Percentiles rank a stretch among this genome's conserved stretches.
Conservation (phyloP, 2,329 filamentous ascomycete species). For the Botrytis pseudocinerea region DNA sequence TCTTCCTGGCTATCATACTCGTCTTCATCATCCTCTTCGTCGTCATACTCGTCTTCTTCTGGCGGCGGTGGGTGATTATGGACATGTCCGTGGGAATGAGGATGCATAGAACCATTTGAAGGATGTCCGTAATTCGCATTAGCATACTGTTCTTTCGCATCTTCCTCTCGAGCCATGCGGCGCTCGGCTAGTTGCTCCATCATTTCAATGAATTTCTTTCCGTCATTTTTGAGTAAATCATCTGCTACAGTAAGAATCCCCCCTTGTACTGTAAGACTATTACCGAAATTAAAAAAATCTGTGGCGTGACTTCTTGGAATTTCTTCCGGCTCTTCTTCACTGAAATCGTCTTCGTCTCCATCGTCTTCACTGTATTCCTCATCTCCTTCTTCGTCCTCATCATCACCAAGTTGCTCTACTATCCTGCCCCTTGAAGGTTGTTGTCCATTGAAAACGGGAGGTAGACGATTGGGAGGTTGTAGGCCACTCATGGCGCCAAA, state of each 20-base stretch:
- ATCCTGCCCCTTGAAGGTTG: slow-evolving; percentile 76
- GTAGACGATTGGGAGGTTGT: slow-evolving; percentile 58
- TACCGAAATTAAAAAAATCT: slow-evolving; percentile 97
- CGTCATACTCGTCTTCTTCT: slow-evolving; percentile 71
- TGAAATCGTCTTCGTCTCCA: slow-evolving; percentile 66
- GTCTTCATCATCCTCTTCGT: slow-evolving; percentile 59
- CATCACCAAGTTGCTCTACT: slow-evolving; percentile 59
- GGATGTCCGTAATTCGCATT: slow-evolving; percentile 59
- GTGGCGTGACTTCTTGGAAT: slow-evolving; percentile 66
- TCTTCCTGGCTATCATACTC: slow-evolving; percentile 63
- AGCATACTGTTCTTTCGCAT: slow-evolving; percentile 66
- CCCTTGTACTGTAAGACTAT: slow-evolving; percentile 93
- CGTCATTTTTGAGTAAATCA: slow-evolving; percentile 97
- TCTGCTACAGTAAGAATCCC: slow-evolving; percentile 98
- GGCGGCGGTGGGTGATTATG: slow-evolving; percentile 72
- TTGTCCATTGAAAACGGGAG: slow-evolving; percentile 60
- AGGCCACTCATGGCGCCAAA: slow-evolving; percentile 56
- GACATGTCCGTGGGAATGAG: slow-evolving; percentile 39
- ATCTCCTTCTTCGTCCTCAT: slow-evolving; percentile 48
- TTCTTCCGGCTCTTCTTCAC: slow-evolving; percentile 64
- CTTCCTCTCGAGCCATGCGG: slow-evolving; percentile 94
- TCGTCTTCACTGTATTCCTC: slow-evolving; percentile 51
- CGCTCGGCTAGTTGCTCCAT: slow-evolving; percentile 99
- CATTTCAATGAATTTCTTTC: slow-evolving; percentile 99
- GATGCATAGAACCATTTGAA: slow-evolving; percentile 55